Conservation (phyloP, 805 yeast species). For the Kluyveromyces wickerhamii region DNA sequence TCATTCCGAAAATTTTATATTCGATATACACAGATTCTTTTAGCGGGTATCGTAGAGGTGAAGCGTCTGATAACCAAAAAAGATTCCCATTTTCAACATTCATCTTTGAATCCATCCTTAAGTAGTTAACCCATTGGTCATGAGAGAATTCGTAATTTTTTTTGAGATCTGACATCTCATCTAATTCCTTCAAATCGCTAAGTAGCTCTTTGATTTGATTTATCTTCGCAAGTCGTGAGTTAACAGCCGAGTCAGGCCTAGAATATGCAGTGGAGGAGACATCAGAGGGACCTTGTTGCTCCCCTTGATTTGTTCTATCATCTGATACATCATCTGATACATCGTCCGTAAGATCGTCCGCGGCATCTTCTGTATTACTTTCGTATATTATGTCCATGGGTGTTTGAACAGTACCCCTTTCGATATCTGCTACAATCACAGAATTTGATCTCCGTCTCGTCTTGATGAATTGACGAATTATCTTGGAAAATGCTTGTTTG, state of each 20-base stretch:
- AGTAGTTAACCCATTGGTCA: slow-evolving; percentile 22
- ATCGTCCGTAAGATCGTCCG: too few relatives aligned
- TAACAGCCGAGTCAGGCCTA: neutral
- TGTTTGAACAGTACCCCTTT: neutral
- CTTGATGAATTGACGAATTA: neutral
- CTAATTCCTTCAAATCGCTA: slow-evolving; percentile 15
- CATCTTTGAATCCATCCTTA: slow-evolving; percentile 9
- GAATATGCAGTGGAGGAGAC: neutral
- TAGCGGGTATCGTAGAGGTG: slow-evolving; percentile 65
- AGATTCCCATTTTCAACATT: slow-evolving; percentile 11
- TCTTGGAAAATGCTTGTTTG: neutral
- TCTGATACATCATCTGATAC: neutral
- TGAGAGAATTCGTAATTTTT: slow-evolving; percentile 15
- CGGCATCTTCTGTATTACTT: neutral
- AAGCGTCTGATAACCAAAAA: slow-evolving; percentile 55
- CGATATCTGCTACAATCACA: neutral
- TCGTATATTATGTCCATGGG: neutral
- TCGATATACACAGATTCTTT: slow-evolving; percentile 59
- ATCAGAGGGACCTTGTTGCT: neutral
- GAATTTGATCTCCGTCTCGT: neutral
- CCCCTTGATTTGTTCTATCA: neutral
- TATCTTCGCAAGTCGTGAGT: neutral
- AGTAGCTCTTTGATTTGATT: neutral
- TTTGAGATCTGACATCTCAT: slow-evolving; percentile 13
- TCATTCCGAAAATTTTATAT: slow-evolving; percentile 27